Conservation (phyloP, 2,329 filamentous ascomycete species). For the Aspergillus sp. region DNA sequence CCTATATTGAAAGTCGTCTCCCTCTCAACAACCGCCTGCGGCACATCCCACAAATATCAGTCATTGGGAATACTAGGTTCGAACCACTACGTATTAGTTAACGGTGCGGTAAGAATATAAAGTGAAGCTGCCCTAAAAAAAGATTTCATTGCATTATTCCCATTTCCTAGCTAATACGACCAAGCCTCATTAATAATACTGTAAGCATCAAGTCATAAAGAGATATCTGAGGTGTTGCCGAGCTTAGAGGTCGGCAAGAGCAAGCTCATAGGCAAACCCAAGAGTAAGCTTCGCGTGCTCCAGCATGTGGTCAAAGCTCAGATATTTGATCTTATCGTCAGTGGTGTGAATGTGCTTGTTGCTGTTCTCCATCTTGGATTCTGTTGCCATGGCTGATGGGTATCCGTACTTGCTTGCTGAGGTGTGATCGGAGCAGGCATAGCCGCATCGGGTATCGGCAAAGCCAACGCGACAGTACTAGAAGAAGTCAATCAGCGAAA, state of each 20-base stretch:
- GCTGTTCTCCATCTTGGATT: conserved; percentile 58
- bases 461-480: conserved; percentile 87
- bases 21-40: no score
- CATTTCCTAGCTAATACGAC: not conserved
- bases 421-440: conserved; percentile 73
- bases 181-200: conserved; percentile 4
- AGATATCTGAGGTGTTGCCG: not conserved
- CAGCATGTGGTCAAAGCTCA: conserved; percentile 87
- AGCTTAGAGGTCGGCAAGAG: conserved; percentile 55
- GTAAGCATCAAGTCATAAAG: conserved; percentile 1
- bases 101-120: no score
- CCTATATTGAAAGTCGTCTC: no score
- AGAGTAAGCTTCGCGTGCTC: conserved; percentile 85
- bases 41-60: no score
- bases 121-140: no score
- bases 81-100: no score
- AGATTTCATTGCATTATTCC: not conserved
- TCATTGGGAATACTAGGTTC: no score
- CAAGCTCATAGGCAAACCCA: conserved; percentile 80
- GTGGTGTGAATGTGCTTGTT: conserved; percentile 74
- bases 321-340: conserved; percentile 67
- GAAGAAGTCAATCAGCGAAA: conserved; percentile 11
- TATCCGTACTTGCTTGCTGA: conserved; percentile 67
- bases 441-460: conserved; percentile 84
- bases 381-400: conserved; percentile 64